Evolutionary conservation across 257 asterid species (phyloP).

Genomic region (Marsdenia floribunda): DNA sequence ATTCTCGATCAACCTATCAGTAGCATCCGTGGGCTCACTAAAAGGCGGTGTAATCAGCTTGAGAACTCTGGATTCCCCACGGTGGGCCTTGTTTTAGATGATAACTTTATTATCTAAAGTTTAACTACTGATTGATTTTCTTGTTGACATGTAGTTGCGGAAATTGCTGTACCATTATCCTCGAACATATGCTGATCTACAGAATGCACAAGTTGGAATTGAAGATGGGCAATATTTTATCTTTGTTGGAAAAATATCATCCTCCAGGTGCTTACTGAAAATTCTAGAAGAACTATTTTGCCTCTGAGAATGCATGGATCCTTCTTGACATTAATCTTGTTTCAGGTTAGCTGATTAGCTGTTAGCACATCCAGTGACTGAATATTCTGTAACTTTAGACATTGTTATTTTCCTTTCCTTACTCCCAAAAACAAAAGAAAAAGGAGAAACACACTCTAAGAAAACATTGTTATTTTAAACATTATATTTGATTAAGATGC

Average conservation of each 20-base stretch:
- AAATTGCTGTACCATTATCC: conserved; percentile 92
- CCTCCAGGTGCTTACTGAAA: conserved; percentile 68
- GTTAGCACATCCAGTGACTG: neutral
- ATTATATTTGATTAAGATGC: no score
- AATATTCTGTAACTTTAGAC: neutral
- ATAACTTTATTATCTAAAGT: conserved; percentile 7
- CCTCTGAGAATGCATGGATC: conserved; percentile 7
- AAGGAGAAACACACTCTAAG: neutral
- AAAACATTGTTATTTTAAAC: no score
- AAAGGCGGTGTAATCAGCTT: conserved; percentile 54
- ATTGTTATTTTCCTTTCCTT: neutral
- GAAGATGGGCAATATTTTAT: conserved; percentile 84
- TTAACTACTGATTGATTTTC: conserved; percentile 30
- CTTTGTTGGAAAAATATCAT: conserved; percentile 70
- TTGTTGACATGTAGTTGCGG: conserved; percentile 57
- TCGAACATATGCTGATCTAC: conserved; percentile 90
- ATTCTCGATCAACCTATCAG: conserved; percentile 60
- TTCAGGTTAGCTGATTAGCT: neutral
- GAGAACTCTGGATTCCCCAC: conserved; percentile 81
- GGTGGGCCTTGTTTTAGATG: conserved; percentile 33
- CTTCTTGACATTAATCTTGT: neutral
- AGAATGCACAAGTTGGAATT: conserved; percentile 77
- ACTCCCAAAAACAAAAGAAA: no score
- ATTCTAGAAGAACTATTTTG: neutral
- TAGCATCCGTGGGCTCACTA: conserved; percentile 65